Base-by-base conservation (phyloP, 1,139 yeast species). In the Geotrichum phurueaensis region DNA sequence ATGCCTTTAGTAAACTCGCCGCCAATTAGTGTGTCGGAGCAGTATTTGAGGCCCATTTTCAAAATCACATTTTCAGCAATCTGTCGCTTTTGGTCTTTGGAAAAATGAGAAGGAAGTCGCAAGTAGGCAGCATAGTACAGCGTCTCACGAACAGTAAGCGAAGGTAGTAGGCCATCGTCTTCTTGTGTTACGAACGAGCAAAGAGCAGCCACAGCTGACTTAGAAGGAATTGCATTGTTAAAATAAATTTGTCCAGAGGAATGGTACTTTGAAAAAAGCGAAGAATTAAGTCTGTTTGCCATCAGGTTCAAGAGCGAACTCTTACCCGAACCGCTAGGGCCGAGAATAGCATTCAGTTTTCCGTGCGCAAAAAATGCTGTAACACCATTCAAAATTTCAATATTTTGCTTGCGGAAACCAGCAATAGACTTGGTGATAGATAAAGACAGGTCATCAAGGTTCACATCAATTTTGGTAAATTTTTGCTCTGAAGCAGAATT, bases 291-390 rank as follows among this genome's bases (percentile, higher is more conserved):
- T 62, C 96, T 77, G 25, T 86, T 84, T 15, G 95, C 85, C 51
- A 89, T 76, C 56, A 80, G 76, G 67, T 87, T 89, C 61, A 89
- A 74, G 36, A 89, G 72, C 0, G 96, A 86, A 0, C 95, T 85
- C 69, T 89, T 89, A 2, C 96, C 96, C 6, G 91, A 84, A 0
- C 96, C 96, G 1, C 95, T 87, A 0, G 96, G 96, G 0, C 96
- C 96, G 87, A 89, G 84, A 47, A 89, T 87, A 0, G 88, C 94
- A 73, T 89, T 89, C n/a, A 89, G 78, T 54, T 83, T 78, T 4
- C 87, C 83, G 1, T 88, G 83, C 50, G 77, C 73, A 71, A 89
- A 89, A 5, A 69, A 68, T 0, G 91, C 90, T 63, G 78, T 75
- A 7, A 89, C 75, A 23, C 80, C 75, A 49, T 81, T 71, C 56